phyloP scores from a whole-genome alignment of 2,329 filamentous ascomycete species.

The Neofusicoccum parvum region DNA sequence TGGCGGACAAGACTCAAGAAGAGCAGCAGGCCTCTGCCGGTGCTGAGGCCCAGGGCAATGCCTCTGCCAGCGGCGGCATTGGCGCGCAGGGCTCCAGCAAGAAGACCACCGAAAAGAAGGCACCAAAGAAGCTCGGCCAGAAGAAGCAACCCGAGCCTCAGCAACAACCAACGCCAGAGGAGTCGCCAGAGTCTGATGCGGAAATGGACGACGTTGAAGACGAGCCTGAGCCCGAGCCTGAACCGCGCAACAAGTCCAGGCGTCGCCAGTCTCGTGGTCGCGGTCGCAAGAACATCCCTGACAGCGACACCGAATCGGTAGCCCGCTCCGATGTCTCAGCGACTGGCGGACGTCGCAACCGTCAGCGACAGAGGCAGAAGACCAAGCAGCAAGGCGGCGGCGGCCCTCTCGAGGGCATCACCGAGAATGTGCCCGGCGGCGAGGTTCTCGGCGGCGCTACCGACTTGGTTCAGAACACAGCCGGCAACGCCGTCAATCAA shows the following conservation, averaged over 20 bases:
- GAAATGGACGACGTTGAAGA: slow-evolving; percentile 48
- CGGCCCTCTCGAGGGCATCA: slow-evolving; percentile 58
- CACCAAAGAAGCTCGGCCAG: slow-evolving; percentile 52
- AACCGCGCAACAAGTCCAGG: slow-evolving; percentile 44
- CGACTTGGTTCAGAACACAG: slow-evolving; percentile 60
- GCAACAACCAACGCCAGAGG: slow-evolving; percentile 50
- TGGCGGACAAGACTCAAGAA: slow-evolving; percentile 27
- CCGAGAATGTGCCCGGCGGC: slow-evolving; percentile 56
- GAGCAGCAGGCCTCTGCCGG: slow-evolving; percentile 28
- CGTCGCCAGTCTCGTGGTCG: slow-evolving; percentile 54
- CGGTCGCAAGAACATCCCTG: slow-evolving; percentile 45
- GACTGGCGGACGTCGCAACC: slow-evolving; percentile 58
- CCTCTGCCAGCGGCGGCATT: slow-evolving; percentile 25
- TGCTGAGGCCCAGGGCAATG: slow-evolving; percentile 30
- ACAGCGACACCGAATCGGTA: slow-evolving; percentile 58
- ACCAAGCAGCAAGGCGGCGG: slow-evolving; percentile 46
- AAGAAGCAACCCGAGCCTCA: slow-evolving; percentile 46
- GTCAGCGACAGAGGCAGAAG: slow-evolving; percentile 54
- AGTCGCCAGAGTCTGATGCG: slow-evolving; percentile 42
- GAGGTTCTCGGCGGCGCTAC: slow-evolving; percentile 55
- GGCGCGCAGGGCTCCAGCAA: slow-evolving; percentile 27
- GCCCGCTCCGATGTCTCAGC: slow-evolving; percentile 57
- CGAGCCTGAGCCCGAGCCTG: slow-evolving; percentile 48
- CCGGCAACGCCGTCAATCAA: slow-evolving; percentile 53
- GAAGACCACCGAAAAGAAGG: slow-evolving; percentile 50